phyloP scores from a whole-genome alignment of 495 filamentous ascomycete species.

The Endocarpon pusillum region DNA sequence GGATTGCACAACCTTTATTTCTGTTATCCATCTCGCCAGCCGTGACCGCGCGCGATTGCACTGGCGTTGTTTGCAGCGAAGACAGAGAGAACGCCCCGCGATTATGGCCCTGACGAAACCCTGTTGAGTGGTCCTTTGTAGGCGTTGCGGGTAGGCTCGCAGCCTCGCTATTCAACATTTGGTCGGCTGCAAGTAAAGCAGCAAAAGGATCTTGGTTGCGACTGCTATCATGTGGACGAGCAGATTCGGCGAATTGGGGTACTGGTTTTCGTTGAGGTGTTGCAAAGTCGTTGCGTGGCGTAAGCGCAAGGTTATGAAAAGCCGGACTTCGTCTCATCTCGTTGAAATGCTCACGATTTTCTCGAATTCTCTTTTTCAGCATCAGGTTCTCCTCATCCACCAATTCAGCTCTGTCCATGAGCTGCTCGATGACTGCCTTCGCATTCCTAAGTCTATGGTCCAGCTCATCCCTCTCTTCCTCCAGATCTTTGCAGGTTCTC shows the following conservation, averaged over 20 bases:
- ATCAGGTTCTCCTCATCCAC: slow-evolving; percentile 55
- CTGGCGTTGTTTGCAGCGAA: slow-evolving; percentile 65
- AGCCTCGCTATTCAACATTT: slow-evolving; percentile 57
- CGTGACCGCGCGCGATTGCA: slow-evolving; percentile 22
- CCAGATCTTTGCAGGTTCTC: slow-evolving; percentile 38
- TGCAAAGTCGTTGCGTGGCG: slow-evolving; percentile 28
- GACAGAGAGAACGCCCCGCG: slow-evolving; percentile 60
- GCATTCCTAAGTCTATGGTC: slow-evolving; percentile 50
- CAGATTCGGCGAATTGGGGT: slow-evolving; percentile 29
- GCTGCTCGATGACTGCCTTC: slow-evolving; percentile 61
- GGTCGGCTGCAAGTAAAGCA: slow-evolving; percentile 53
- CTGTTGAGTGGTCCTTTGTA: slow-evolving; percentile 23
- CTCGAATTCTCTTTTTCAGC: slow-evolving; percentile 64
- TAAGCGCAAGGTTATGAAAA: slow-evolving; percentile 34
- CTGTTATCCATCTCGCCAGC: slow-evolving; percentile 20
- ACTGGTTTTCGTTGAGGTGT: slow-evolving; percentile 28
- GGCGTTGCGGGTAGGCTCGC: slow-evolving; percentile 52
- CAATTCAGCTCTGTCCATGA: slow-evolving; percentile 25
- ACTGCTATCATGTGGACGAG: slow-evolving; percentile 21
- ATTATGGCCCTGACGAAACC: slow-evolving; percentile 37
- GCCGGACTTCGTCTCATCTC: slow-evolving; percentile 36
- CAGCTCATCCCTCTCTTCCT: slow-evolving; percentile 45
- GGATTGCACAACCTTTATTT: slow-evolving; percentile 13
- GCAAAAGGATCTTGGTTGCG: slow-evolving; percentile 44
- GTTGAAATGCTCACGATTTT: slow-evolving; percentile 73